These are phyloP conservation scores for Bruguiera gymnorhiza DNA, from an alignment of 345 rosid genomes.

Conservation along the genomic window DNA sequence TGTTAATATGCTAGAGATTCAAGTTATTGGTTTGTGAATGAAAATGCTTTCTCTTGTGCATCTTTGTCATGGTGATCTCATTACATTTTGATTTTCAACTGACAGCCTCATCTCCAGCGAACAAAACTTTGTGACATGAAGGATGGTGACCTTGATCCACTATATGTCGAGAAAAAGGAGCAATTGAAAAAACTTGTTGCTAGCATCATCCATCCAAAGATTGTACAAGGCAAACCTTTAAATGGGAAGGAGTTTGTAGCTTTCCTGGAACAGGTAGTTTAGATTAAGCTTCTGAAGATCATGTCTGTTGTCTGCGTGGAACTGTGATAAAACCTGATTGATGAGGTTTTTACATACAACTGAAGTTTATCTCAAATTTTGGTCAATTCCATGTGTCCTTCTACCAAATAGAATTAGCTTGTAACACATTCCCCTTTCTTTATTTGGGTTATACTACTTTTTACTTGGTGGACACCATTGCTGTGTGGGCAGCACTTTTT, in stretches of 20 bases:
- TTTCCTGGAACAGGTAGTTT: slow-evolving; percentile 84
- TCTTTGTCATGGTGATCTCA: slow-evolving; percentile 24
- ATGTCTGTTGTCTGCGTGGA: background rate
- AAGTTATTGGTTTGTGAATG: background rate
- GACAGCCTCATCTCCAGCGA: slow-evolving; percentile 88
- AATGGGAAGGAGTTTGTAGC: slow-evolving; percentile 90
- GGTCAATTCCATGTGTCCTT: background rate
- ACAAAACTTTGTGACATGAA: slow-evolving; percentile 97
- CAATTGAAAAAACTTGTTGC: slow-evolving; percentile 75
- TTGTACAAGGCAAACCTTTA: slow-evolving; percentile 83
- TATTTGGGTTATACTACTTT: background rate
- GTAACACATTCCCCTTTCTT: background rate
- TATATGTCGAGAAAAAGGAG: slow-evolving; percentile 74
- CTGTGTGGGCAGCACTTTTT: slow-evolving; percentile 6
- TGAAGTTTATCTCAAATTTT: background rate
- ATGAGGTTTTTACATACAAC: background rate
- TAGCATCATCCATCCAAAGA: slow-evolving; percentile 78
- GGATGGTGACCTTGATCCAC: slow-evolving; percentile 84
- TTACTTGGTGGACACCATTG: background rate
- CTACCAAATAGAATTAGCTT: background rate
- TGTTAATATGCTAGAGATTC: background rate
- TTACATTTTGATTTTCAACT: slow-evolving; percentile 20
- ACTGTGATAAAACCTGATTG: background rate
- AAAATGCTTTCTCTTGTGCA: slow-evolving; percentile 11
- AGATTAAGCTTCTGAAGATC: background rate